Evolutionary conservation across 768 basidiomycete species (phyloP).

Genomic region (Leucocoprinus leucothites): DNA sequence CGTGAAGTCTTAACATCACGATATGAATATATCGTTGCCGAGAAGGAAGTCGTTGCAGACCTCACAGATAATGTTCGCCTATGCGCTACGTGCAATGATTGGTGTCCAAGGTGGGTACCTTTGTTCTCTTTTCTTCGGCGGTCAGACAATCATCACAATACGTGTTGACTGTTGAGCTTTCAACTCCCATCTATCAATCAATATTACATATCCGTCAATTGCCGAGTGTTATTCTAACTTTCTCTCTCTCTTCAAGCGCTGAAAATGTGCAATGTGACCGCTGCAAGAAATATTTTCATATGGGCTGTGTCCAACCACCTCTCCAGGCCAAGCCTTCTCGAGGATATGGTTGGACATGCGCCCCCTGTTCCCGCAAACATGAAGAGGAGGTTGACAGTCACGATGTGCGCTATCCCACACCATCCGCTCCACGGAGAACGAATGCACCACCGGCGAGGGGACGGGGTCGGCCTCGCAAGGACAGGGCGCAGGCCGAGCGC

Average conservation of each 20-base stretch:
- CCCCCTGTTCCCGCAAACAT: slow-evolving; percentile 84
- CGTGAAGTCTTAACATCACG: slow-evolving; percentile 71
- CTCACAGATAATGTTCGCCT: slow-evolving; percentile 82
- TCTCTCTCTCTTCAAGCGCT: slow-evolving; percentile 39
- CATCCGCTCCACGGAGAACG: slow-evolving; percentile 47
- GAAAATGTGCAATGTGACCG: slow-evolving; percentile 89
- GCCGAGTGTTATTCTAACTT: slow-evolving; percentile 11
- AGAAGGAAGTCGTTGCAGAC: slow-evolving; percentile 90
- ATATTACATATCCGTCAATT: slow-evolving; percentile 6
- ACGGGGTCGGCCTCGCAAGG: slow-evolving; percentile 76
- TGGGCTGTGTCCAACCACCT: slow-evolving; percentile 91
- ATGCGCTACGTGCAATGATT: slow-evolving; percentile 82
- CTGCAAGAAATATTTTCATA: slow-evolving; percentile 94
- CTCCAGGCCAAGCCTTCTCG: slow-evolving; percentile 87
- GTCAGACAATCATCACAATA: slow-evolving; percentile 6
- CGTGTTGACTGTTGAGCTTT: slow-evolving; percentile 12
- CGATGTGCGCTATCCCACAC: slow-evolving; percentile 58
- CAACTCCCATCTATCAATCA: slow-evolving; percentile 14
- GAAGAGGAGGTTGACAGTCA: slow-evolving; percentile 84
- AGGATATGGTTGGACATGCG: slow-evolving; percentile 97
- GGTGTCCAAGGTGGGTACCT: slow-evolving; percentile 79
- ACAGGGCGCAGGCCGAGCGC: slow-evolving; percentile 66
- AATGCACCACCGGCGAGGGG: slow-evolving; percentile 72
- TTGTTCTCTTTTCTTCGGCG: not conserved
- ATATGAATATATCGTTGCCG: slow-evolving; percentile 94